Evolutionary conservation across 208 protist genomes (phyloP).

Genomic region (Polymyxa betae): DNA sequence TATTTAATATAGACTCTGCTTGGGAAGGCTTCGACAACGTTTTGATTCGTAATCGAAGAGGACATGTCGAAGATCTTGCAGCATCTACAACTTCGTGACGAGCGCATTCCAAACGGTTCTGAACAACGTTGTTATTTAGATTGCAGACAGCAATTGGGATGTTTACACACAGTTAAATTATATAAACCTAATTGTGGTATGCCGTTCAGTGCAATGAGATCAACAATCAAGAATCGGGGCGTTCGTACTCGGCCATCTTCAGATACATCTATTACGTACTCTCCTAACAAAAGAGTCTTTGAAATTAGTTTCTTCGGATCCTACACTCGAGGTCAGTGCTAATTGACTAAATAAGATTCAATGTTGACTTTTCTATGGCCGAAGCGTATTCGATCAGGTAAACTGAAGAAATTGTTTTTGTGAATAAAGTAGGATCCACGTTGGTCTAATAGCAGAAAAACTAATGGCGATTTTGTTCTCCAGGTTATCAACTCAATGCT

Average conservation of each 20-base stretch:
- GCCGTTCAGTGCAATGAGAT: not conserved
- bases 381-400: not conserved
- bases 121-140: not conserved
- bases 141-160: not conserved
- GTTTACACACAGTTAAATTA: not conserved
- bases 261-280: not conserved
- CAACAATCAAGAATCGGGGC: slow-evolving; percentile 13
- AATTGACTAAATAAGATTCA: not conserved
- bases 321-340: not conserved
- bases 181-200: not conserved
- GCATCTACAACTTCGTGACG: slow-evolving; percentile 7
- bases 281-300: not conserved
- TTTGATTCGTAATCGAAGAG: not conserved
- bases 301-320: not conserved
- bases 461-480: not conserved
- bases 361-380: not conserved
- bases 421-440: not conserved
- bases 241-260: not conserved
- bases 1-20: not conserved
- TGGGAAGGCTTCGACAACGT: not conserved
- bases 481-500: not conserved
- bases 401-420: not conserved
- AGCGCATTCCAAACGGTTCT: slow-evolving; percentile 40
- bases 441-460: not conserved
- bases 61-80: not conserved